A percentile compares a stretch with the other conserved stretches of the same genome.
Evolutionary conservation across 352 stramenopile species (phyloP).

Genomic region (Stephanocyclus meneghinianus): DNA sequence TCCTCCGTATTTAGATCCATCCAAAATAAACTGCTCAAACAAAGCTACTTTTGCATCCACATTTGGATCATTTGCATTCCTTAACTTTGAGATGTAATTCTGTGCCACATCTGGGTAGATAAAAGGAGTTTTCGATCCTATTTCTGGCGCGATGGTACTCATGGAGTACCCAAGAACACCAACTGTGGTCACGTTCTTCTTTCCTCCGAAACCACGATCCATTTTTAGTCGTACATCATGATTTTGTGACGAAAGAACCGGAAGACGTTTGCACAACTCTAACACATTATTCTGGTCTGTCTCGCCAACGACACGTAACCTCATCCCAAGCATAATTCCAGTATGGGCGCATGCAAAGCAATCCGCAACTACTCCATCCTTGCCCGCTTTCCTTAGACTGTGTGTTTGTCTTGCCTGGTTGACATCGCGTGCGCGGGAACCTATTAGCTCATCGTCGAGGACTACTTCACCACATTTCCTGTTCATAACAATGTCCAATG

Average conservation of each 20-base stretch:
- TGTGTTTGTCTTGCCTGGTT: background rate
- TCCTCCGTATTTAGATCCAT: background rate
- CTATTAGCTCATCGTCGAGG: background rate
- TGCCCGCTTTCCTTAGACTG: background rate
- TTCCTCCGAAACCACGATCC: background rate
- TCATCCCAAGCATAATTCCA: background rate
- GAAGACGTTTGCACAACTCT: background rate
- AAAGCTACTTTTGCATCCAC: background rate
- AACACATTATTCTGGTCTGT: background rate
- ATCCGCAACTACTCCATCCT: background rate
- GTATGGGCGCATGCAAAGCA: background rate
- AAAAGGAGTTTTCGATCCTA: background rate
- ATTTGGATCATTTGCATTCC: too few species aligned
- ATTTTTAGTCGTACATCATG: too few species aligned
- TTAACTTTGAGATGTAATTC: too few species aligned
- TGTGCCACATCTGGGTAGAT: background rate
- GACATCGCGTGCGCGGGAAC: background rate
- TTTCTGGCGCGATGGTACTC: background rate
- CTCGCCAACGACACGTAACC: background rate
- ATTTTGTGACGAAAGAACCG: background rate
- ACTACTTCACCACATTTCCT: background rate
- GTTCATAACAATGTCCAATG: background rate
- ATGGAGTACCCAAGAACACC: background rate
- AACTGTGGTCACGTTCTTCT: background rate
- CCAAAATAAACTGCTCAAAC: background rate